These are phyloP conservation scores for Hypsizygus marmoreus DNA, from an alignment of 768 basidiomycete genomes.

Conservation along the genomic window DNA sequence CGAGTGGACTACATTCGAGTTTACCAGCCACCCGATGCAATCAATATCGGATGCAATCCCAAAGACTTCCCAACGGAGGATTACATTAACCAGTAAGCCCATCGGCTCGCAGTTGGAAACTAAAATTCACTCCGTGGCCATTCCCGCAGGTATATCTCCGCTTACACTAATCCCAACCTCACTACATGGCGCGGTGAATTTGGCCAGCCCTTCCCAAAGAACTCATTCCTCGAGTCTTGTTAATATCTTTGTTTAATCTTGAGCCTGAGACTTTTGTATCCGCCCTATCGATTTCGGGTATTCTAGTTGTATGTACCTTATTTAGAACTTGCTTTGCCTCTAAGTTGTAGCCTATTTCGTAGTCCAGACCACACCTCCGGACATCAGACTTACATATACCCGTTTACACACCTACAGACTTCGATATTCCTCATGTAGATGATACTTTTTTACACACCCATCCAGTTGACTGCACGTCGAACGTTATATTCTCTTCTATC, in stretches of 20 bases:
- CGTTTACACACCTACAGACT: no score
- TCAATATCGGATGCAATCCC: constrained; percentile 73
- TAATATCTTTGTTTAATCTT: constrained; percentile 8
- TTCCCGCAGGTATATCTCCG: constrained; percentile 47
- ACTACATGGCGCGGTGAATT: constrained; percentile 47
- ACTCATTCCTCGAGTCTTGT: constrained; percentile 40
- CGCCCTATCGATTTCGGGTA: no score
- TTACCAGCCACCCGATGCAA: constrained; percentile 57
- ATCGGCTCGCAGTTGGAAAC: not conserved
- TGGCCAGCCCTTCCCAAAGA: constrained; percentile 57
- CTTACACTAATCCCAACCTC: constrained; percentile 67
- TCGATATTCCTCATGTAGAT: no score
- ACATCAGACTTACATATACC: no score
- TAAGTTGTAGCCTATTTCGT: no score
- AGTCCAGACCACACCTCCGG: no score
- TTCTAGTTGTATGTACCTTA: no score
- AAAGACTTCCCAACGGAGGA: constrained; percentile 57
- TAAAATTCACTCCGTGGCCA: not conserved
- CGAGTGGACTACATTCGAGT: constrained; percentile 56
- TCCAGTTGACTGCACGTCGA: no score
- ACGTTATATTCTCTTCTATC: no score
- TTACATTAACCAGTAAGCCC: constrained; percentile 61
- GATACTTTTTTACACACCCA: no score
- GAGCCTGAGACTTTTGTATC: no score
- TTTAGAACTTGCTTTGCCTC: no score